Conservation (phyloP, 2,329 filamentous ascomycete genomes). For the Fusarium bulbicola region DNA sequence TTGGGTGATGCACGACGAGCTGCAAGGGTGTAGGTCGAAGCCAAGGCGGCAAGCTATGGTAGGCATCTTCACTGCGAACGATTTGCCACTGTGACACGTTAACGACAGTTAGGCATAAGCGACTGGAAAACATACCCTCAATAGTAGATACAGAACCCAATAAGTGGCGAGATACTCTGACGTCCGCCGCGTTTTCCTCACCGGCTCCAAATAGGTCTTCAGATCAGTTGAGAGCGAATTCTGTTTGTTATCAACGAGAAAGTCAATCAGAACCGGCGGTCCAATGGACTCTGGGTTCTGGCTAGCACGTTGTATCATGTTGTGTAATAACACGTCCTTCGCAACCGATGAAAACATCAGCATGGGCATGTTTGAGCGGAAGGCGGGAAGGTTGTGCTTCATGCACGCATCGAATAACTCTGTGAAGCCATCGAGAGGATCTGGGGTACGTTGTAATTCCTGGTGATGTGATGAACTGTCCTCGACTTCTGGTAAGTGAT, state of each 20-base stretch:
- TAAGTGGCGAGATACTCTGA: background rate
- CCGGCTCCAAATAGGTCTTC: background rate
- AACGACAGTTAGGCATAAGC: rapidly evolving
- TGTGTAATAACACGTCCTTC: background rate
- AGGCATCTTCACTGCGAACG: conserved; percentile 1
- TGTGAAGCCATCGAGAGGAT: background rate
- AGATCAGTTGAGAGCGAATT: background rate
- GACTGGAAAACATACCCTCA: background rate
- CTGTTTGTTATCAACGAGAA: background rate
- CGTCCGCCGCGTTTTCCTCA: background rate
- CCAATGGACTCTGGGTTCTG: background rate
- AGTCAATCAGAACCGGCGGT: background rate
- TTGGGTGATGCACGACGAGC: background rate
- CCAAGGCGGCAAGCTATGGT: background rate
- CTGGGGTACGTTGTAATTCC: background rate
- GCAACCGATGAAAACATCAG: background rate
- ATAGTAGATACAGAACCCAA: conserved; percentile 1
- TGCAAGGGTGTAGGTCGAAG: conserved; percentile 8
- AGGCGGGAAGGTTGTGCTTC: background rate
- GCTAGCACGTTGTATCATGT: background rate
- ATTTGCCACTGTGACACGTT: background rate
- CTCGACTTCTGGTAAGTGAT: background rate
- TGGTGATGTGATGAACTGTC: background rate
- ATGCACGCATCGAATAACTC: background rate
- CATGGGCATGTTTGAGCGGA: background rate